Evolutionary conservation across 305 asterid species (phyloP).

Genomic region (Coffea humblotiana): DNA sequence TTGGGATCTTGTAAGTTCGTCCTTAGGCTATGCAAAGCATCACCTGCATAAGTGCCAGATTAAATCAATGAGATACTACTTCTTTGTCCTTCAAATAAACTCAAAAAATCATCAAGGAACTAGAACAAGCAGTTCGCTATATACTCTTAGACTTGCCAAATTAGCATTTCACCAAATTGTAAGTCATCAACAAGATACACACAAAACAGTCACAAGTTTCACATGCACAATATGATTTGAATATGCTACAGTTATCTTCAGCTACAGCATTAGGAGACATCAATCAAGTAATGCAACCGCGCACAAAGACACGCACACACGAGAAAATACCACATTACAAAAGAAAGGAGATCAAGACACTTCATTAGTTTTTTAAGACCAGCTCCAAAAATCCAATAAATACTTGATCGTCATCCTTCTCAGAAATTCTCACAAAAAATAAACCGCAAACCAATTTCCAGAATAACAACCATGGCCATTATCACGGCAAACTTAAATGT

Average conservation of each 20-base stretch:
- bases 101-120: background rate
- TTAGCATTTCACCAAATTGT: background rate
- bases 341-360: background rate
- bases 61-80: conserved; percentile 12
- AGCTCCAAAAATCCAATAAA: background rate
- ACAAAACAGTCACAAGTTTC: background rate
- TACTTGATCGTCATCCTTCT: background rate
- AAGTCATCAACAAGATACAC: background rate
- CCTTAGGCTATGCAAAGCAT: conserved; percentile 84
- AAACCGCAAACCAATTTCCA: background rate
- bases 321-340: background rate
- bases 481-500: conserved; percentile 5
- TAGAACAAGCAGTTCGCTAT: conserved; percentile 3
- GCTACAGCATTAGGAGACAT: background rate
- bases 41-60: conserved; percentile 53
- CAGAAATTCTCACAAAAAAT: background rate
- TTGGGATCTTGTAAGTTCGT: conserved; percentile 81
- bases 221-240: background rate
- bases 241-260: background rate
- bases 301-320: background rate
- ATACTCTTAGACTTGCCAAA: background rate
- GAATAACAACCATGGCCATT: background rate
- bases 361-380: background rate
- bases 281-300: background rate
- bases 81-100: background rate